Percentiles rank a stretch among this genome's conserved stretches.
Evolutionary conservation across 441 rosid genomes (phyloP).

Genomic region (Erodium chrysanthum): DNA sequence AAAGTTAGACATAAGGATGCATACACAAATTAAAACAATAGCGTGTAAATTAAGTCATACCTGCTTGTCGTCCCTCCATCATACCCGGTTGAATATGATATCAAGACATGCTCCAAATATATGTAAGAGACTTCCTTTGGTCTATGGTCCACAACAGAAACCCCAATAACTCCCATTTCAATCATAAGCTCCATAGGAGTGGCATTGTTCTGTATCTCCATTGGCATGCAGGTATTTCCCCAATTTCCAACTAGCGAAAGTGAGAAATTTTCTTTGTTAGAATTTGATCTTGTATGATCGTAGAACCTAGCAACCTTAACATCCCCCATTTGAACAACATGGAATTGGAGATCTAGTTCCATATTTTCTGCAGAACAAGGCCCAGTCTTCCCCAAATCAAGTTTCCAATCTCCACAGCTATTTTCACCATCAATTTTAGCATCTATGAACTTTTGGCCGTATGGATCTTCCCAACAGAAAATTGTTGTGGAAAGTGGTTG

Average conservation of each 20-base stretch:
- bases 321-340: conserved; percentile 58
- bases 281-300: conserved; percentile 31
- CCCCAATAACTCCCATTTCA: conserved; percentile 85
- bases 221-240: conserved; percentile 37
- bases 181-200: conserved; percentile 69
- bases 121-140: conserved; percentile 81
- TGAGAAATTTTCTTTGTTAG: conserved; percentile 33
- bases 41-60: conserved; percentile 22
- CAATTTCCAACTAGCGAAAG: conserved; percentile 33
- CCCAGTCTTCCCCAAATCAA: conserved; percentile 60
- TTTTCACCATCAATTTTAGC: conserved; percentile 42
- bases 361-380: conserved; percentile 31
- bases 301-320: conserved; percentile 64
- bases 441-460: conserved; percentile 77
- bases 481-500: conserved; percentile 61
- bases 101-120: conserved; percentile 67
- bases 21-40: background rate
- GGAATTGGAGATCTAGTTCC: conserved; percentile 50
- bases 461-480: conserved; percentile 95
- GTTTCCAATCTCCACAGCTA: conserved; percentile 34
- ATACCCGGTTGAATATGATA: conserved; percentile 85
- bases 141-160: conserved; percentile 77
- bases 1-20: too few relatives aligned
- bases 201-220: conserved; percentile 29
- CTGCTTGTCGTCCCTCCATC: conserved; percentile 95